These are phyloP conservation scores for Suhomyces tanzawaensis DNA, from an alignment of 805 yeast species.

Conservation along the genomic window DNA sequence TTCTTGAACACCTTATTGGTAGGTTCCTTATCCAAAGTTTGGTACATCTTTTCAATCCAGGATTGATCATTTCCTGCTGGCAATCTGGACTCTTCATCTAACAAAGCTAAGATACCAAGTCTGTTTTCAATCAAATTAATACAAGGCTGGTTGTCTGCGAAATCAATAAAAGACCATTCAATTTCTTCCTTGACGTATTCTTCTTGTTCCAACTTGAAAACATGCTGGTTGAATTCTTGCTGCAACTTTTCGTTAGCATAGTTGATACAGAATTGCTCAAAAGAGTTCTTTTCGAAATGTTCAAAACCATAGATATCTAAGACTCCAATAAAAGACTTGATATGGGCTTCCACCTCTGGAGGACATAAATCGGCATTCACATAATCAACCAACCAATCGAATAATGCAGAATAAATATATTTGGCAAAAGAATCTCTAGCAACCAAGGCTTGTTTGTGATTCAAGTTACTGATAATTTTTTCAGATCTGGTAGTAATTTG, in stretches of 20 bases:
- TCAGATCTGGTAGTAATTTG: slow-evolving; percentile 92
- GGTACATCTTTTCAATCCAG: slow-evolving; percentile 88
- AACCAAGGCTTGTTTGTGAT: slow-evolving; percentile 78
- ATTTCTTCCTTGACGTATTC: slow-evolving; percentile 90
- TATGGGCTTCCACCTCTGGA: slow-evolving; percentile 56
- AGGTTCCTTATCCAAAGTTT: slow-evolving; percentile 76
- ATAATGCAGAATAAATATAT: slow-evolving; percentile 85
- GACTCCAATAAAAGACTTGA: slow-evolving; percentile 85
- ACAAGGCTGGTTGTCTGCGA: slow-evolving; percentile 96
- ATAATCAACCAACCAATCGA: slow-evolving; percentile 90
- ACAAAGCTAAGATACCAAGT: slow-evolving; percentile 79
- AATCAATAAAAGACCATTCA: slow-evolving; percentile 95
- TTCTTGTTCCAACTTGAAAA: slow-evolving; percentile 94
- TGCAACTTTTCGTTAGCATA: slow-evolving; percentile 96
- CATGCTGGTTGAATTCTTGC: slow-evolving; percentile 97
- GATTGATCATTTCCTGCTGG: slow-evolving; percentile 93
- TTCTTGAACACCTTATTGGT: slow-evolving; percentile 76
- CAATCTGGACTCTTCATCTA: slow-evolving; percentile 93
- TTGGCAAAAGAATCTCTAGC: slow-evolving; percentile 97
- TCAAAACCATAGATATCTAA: slow-evolving; percentile 97
- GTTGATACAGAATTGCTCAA: slow-evolving; percentile 96
- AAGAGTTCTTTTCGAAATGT: slow-evolving; percentile 89
- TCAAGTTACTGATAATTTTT: slow-evolving; percentile 81
- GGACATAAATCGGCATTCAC: slow-evolving; percentile 83
- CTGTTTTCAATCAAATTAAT: slow-evolving; percentile 86